Base-by-base conservation (phyloP, 2,329 filamentous ascomycete species). In the Colletotrichum abscissum region DNA sequence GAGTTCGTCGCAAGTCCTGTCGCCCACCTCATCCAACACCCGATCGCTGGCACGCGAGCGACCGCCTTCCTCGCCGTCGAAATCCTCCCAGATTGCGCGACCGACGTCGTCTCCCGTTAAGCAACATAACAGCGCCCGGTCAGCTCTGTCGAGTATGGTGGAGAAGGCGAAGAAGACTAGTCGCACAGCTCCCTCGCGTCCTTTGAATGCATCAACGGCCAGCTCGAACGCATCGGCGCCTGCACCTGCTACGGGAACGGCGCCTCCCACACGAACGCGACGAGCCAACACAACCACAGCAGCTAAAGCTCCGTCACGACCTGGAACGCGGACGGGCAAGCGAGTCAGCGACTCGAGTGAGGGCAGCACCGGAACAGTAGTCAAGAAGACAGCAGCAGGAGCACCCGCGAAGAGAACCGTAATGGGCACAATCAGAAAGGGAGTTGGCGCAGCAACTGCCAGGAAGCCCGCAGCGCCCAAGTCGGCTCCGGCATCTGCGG, bases 21-120 rank as follows among this genome's bases (percentile, higher is more conserved):
- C 95, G 1, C 95, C 95, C 2, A 93, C 94, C 65, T 95, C 94
- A 0, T 92, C 93, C 72, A 97, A 97, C 79, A 93, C 93, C 6
- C 91, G 94, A 64, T 88, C 93, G 19, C 85, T 89, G 26, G 89
- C 89, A 24, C 89, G 90, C 62, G 84, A 81, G 76, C 81, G 85
- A 9, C 83, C 85, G 7, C 78, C 79, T 2, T 79, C 80, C 5
- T 89, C 90, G n/a, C 88, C 89, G 16, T 81, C 84, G 28, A 92
- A 92, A 78, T 86, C 54, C 19, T 65, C 89, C 3, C 86, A 88
- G 69, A 85, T 91, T 52, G 85, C 89, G 2, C 88, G 89, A 28
- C 88, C 91, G 28, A 84, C 87, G 19, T 93, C 71, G 28, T 73
- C 92, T 28, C 91, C 92, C 1, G 78, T 90, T n/a, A 93, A 94